Percentiles rank a stretch among this genome's conserved stretches.
These are phyloP conservation scores for Mucor piriformis DNA, from an alignment of 371 early-diverging fungal species.

Conservation along the genomic window DNA sequence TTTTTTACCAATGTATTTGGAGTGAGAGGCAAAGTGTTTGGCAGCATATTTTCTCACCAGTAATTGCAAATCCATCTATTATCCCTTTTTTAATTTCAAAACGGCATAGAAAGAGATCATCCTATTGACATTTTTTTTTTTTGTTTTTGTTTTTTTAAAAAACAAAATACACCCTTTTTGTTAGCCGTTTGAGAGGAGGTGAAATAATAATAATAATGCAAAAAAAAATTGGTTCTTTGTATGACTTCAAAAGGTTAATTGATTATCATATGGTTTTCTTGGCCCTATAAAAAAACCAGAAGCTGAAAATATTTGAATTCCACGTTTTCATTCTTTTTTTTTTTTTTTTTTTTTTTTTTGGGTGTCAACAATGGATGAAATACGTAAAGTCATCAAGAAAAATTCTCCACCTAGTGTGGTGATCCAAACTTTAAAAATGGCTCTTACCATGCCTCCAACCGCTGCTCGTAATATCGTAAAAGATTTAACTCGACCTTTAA, in stretches of 20 bases:
- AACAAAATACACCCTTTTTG: neutral
- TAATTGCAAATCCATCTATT: neutral
- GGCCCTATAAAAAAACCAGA: neutral
- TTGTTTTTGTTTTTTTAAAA: neutral
- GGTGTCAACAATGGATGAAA: constrained; percentile 21
- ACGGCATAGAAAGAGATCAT: neutral
- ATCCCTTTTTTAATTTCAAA: neutral
- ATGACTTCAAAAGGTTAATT: no score
- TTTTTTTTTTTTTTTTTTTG: neutral
- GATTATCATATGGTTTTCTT: no score
- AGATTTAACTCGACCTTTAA: constrained; percentile 21
- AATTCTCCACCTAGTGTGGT: constrained; percentile 18
- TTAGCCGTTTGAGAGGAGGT: no score
- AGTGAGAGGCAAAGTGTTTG: neutral
- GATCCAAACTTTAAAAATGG: constrained; percentile 11
- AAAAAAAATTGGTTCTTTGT: no score
- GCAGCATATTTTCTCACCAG: neutral
- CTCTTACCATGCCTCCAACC: constrained; percentile 14
- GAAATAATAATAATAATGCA: no score
- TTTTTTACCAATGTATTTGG: neutral
- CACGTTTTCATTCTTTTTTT: neutral
- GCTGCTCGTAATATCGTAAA: constrained; percentile 18
- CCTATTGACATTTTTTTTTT: neutral
- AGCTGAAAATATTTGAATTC: neutral
- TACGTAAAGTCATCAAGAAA: constrained; percentile 19